These are phyloP conservation scores for Pseudogymnoascus sp. DNA, from an alignment of 2,329 filamentous ascomycete species.

Conservation along the genomic window DNA sequence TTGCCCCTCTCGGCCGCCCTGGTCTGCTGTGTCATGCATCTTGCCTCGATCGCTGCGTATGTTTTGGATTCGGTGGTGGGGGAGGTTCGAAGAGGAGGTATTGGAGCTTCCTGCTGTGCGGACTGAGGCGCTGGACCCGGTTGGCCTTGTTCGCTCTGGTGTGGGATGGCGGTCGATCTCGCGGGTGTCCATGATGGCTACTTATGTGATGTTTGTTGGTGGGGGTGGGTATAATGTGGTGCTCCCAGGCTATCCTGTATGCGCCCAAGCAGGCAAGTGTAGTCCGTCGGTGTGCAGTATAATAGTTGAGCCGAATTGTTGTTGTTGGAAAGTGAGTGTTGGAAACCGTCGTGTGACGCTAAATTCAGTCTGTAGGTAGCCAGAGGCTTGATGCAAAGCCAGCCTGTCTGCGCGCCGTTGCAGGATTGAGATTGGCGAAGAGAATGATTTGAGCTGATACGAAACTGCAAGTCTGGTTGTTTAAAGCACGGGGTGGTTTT, in stretches of 20 bases:
- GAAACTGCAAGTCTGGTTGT: background rate
- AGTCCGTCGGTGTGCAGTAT: background rate
- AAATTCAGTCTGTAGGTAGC: background rate
- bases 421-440: slow-evolving; percentile 1
- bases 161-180: background rate
- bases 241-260: background rate
- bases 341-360: background rate
- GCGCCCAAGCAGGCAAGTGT: background rate
- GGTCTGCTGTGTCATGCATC: background rate
- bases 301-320: background rate
- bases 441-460: background rate
- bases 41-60: slow-evolving; percentile 2
- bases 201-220: slow-evolving; percentile 6
- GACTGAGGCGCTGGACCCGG: background rate
- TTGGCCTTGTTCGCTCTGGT: slow-evolving; percentile 7
- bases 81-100: slow-evolving; percentile 5
- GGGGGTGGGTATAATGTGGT: background rate
- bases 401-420: slow-evolving; percentile 1
- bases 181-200: background rate
- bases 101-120: background rate
- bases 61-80: slow-evolving; percentile 8
- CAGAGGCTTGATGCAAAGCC: slow-evolving; percentile 6
- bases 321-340: background rate
- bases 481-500: background rate
- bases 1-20: background rate